phyloP scores from a whole-genome alignment of 2,329 filamentous ascomycete genomes.

The Aspergillus proliferans region DNA sequence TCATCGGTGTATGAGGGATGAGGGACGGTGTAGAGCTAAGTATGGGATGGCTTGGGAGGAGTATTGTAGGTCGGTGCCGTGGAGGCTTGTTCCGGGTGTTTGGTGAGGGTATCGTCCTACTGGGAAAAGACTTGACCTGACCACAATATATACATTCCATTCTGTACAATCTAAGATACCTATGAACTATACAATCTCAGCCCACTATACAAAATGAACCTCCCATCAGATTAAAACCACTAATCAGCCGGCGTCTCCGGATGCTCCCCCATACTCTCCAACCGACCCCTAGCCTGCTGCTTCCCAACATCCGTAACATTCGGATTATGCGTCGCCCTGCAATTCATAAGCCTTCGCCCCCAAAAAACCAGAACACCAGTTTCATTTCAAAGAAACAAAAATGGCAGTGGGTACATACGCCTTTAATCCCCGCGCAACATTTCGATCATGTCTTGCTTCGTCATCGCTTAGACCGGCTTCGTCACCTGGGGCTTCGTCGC shows the following conservation, averaged over 20 bases:
- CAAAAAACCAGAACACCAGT: not conserved
- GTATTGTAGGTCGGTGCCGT: conserved; percentile 39
- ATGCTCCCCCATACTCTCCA: conserved; percentile 11
- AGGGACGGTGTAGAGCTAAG: conserved; percentile 40
- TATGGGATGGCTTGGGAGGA: conserved; percentile 42
- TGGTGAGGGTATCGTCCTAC: not conserved
- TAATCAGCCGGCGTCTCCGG: conserved; percentile 7
- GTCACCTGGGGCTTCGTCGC: not conserved
- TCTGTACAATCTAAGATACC: not conserved
- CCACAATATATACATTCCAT: not conserved
- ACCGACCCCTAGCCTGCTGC: conserved; percentile 4
- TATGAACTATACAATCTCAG: not conserved
- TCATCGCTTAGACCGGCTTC: not conserved
- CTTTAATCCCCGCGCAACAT: conserved; percentile 18
- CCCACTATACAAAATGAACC: not conserved
- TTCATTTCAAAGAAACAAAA: not conserved
- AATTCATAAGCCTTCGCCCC: not conserved
- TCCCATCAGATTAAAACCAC: not conserved
- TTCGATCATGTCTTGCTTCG: conserved; percentile 9
- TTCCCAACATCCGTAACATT: conserved; percentile 7
- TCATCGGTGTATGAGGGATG: conserved; percentile 43
- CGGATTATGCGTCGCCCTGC: conserved; percentile 18
- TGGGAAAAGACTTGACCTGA: too few relatives aligned
- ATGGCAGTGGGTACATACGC: conserved; percentile 12
- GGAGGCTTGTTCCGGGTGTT: conserved; percentile 40